These are phyloP conservation scores for Colletotrichum falcatum DNA, from an alignment of 2,329 filamentous ascomycete species.

Conservation along the genomic window DNA sequence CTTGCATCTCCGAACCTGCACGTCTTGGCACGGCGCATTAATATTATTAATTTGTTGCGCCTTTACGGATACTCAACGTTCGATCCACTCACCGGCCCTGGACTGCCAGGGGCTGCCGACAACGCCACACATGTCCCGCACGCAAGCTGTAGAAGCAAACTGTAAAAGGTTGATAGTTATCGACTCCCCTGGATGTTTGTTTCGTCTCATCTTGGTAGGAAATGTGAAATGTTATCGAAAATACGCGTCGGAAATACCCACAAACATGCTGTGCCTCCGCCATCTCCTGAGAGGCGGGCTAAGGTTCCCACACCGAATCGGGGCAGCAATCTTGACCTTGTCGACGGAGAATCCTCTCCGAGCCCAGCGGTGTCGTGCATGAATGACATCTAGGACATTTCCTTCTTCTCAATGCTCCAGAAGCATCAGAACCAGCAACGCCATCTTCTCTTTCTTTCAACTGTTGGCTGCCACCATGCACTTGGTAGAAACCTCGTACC, in stretches of 20 bases:
- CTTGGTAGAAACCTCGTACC: neutral
- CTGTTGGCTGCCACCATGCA: constrained; percentile 4
- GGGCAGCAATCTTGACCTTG: neutral
- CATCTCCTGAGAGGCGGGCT: no score
- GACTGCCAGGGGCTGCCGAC: no score
- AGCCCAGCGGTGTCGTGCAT: neutral
- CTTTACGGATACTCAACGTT: no score
- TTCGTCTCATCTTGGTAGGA: neutral
- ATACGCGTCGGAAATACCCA: neutral
- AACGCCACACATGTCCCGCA: no score
- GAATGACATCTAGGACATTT: neutral
- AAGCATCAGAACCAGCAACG: neutral
- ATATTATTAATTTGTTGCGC: no score
- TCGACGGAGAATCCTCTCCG: neutral
- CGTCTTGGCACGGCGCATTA: no score
- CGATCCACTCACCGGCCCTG: no score
- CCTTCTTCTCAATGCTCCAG: neutral
- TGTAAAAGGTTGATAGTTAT: no score
- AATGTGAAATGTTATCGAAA: neutral
- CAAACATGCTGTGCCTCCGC: neutral
- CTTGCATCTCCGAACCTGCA: neutral
- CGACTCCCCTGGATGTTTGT: neutral
- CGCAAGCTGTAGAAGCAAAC: no score
- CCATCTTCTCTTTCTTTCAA: neutral
- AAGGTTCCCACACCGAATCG: neutral